Evolutionary conservation across 306 rosid genomes (phyloP).

Genomic region (Mimosa pudica): DNA sequence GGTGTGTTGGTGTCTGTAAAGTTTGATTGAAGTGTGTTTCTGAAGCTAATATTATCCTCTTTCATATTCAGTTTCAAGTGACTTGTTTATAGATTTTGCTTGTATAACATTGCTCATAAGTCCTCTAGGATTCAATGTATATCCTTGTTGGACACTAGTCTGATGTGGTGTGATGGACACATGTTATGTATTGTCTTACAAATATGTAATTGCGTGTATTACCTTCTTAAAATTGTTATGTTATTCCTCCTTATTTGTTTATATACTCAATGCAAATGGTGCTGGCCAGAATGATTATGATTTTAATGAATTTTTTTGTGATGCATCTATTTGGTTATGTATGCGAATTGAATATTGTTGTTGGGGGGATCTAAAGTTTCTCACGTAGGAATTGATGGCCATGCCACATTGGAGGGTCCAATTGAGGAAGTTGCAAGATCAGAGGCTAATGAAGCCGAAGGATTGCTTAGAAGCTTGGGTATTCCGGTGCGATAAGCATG

Average conservation of each 20-base stretch:
- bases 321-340: slow-evolving; percentile 11
- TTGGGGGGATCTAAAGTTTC: slow-evolving; percentile 27
- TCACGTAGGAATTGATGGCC: slow-evolving; percentile 68
- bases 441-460: slow-evolving; percentile 82
- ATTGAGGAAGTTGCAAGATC: slow-evolving; percentile 87
- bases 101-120: no score
- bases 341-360: slow-evolving; percentile 10
- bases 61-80: not conserved
- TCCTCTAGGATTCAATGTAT: no score
- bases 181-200: not conserved
- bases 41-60: slow-evolving; percentile 10
- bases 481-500: slow-evolving; percentile 62
- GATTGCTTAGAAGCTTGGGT: slow-evolving; percentile 76
- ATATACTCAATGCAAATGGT: not conserved
- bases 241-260: not conserved
- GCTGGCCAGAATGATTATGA: not conserved
- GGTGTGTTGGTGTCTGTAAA: not conserved
- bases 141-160: not conserved
- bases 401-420: slow-evolving; percentile 72
- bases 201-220: not conserved
- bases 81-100: not conserved
- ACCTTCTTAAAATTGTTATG: not conserved
- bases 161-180: not conserved
- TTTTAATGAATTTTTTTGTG: slow-evolving; percentile 1
- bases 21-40: slow-evolving; percentile 15